These are phyloP conservation scores for Phytophthora litchii DNA, from an alignment of 352 stramenopile species.

Conservation along the genomic window DNA sequence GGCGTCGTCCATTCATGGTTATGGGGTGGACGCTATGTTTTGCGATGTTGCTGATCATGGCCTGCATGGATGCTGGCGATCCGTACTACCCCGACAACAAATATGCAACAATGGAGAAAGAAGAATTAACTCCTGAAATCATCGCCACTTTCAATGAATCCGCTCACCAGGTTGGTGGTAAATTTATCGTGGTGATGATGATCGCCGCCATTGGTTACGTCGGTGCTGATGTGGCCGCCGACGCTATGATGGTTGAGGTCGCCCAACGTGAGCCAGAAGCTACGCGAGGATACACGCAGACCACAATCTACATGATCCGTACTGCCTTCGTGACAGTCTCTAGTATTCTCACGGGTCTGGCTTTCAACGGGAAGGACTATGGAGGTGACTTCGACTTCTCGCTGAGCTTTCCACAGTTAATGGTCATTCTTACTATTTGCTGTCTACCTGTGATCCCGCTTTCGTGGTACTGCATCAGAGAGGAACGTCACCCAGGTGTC, in stretches of 20 bases:
- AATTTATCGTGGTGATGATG: constrained; percentile 59
- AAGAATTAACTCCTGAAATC: constrained; percentile 27
- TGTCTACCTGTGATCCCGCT: constrained; percentile 42
- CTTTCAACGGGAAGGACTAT: constrained; percentile 55
- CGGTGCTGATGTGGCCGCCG: constrained; percentile 42
- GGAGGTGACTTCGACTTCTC: constrained; percentile 54
- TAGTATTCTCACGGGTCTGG: constrained; percentile 38
- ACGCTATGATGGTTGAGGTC: constrained; percentile 49
- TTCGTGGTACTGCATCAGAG: constrained; percentile 52
- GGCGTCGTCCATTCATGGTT: constrained; percentile 58
- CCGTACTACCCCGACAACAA: constrained; percentile 53
- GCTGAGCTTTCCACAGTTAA: constrained; percentile 46
- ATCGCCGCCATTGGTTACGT: constrained; percentile 50
- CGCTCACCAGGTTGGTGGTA: constrained; percentile 33
- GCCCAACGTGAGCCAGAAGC: constrained; percentile 36
- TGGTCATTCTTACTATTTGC: constrained; percentile 47
- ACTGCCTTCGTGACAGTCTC: constrained; percentile 46
- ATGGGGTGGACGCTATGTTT: constrained; percentile 55
- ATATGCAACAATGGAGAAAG: constrained; percentile 23
- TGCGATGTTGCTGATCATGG: constrained; percentile 54
- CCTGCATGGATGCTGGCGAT: constrained; percentile 29
- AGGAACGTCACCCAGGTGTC: constrained; percentile 41
- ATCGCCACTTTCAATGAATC: constrained; percentile 34
- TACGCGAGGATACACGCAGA: constrained; percentile 35
- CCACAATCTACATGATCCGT: constrained; percentile 40